These are phyloP conservation scores for Sicyos baderoa DNA, from an alignment of 306 rosid genomes.

Conservation along the genomic window DNA sequence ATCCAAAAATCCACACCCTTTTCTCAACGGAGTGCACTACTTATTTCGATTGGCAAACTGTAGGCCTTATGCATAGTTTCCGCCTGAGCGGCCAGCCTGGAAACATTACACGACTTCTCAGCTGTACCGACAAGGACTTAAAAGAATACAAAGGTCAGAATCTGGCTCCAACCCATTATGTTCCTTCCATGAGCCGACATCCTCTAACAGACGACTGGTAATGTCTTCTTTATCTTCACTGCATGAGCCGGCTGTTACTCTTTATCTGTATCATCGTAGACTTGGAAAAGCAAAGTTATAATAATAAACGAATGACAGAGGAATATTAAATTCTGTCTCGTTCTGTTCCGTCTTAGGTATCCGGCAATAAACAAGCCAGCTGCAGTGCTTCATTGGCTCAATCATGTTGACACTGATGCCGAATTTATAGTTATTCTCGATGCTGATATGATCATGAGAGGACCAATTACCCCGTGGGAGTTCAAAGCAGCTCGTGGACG, in stretches of 20 bases:
- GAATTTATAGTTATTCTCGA: conserved; percentile 94
- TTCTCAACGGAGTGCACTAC: conserved; percentile 84
- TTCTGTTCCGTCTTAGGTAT: conserved; percentile 53
- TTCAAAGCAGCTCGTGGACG: conserved; percentile 81
- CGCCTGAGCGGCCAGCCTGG: conserved; percentile 84
- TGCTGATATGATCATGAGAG: conserved; percentile 96
- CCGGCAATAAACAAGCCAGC: conserved; percentile 99
- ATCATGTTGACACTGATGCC: conserved; percentile 73
- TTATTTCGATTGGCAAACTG: conserved; percentile 97
- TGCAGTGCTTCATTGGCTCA: conserved; percentile 97
- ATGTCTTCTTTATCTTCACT: conserved; percentile 16
- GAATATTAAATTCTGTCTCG: background rate
- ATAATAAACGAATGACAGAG: background rate
- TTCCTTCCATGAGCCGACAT: conserved; percentile 90
- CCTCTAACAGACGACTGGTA: conserved; percentile 98
- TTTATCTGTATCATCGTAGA: background rate
- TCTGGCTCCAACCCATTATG: conserved; percentile 90
- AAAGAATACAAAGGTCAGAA: conserved; percentile 63
- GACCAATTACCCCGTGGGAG: conserved; percentile 96
- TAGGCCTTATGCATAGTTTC: conserved; percentile 89
- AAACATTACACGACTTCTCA: conserved; percentile 84
- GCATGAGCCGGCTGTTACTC: background rate
- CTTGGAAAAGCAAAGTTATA: background rate
- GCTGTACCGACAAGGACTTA: conserved; percentile 78
- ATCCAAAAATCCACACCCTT: conserved; percentile 76